Percentiles rank a stretch among this genome's conserved stretches.
phyloP scores from a whole-genome alignment of 768 basidiomycete species.

The Amanita jacksonii region DNA sequence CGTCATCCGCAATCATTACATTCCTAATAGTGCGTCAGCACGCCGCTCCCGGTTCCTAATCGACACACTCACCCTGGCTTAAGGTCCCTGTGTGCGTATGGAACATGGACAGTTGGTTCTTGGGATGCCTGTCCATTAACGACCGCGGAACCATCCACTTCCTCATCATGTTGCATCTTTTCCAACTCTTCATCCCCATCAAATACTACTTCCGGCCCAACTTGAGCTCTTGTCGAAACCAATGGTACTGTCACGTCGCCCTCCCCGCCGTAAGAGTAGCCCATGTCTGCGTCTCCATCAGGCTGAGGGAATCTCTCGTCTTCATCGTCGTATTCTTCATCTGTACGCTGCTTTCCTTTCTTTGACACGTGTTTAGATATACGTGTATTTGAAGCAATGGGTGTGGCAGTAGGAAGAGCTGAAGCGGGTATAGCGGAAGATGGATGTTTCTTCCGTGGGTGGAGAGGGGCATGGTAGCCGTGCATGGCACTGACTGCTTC shows the following conservation, averaged over 20 bases:
- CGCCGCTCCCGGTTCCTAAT: neutral
- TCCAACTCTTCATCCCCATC: constrained; percentile 71
- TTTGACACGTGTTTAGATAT: constrained; percentile 7
- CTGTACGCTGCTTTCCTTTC: neutral
- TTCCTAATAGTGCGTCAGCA: constrained; percentile 46
- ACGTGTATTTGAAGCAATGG: neutral
- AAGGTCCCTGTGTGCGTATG: constrained; percentile 94
- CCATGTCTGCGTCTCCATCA: constrained; percentile 65
- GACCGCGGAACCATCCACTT: no score
- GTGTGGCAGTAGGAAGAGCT: constrained; percentile 10
- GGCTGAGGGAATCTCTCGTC: constrained; percentile 68
- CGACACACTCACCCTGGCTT: constrained; percentile 74
- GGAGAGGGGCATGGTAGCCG: constrained; percentile 23
- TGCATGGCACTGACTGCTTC: constrained; percentile 85
- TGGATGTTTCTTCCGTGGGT: constrained; percentile 5
- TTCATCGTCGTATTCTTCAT: constrained; percentile 39
- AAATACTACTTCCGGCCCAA: constrained; percentile 56
- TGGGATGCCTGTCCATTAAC: neutral
- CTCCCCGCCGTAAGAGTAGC: constrained; percentile 55
- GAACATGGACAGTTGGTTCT: constrained; percentile 42
- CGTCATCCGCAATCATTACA: constrained; percentile 94
- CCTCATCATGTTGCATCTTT: constrained; percentile 30
- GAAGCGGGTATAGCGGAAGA: constrained; percentile 11
- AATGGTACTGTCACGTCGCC: constrained; percentile 44
- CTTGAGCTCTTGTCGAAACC: constrained; percentile 34